Conservation (phyloP, 2,329 filamentous ascomycete species). For the Colletotrichum plurivorum region DNA sequence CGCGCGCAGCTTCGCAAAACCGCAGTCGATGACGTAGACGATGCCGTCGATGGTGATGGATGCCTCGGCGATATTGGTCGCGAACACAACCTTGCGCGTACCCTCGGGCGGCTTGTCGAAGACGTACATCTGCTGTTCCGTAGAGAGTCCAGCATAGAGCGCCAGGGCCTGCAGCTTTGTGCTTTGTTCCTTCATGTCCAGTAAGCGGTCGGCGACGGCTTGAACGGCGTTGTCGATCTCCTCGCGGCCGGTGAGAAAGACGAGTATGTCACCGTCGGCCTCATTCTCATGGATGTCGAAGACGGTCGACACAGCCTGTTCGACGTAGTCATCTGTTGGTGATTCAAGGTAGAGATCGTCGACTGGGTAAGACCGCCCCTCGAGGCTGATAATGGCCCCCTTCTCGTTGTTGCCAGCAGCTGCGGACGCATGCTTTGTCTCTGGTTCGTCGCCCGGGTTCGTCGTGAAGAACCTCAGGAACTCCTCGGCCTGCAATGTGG, state of each 20-base stretch:
- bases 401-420: constrained; percentile 46
- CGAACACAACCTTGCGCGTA: constrained; percentile 90
- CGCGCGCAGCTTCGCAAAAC: constrained; percentile 90
- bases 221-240: constrained; percentile 91
- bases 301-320: constrained; percentile 84
- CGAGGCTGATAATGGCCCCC: constrained; percentile 80
- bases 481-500: constrained; percentile 90
- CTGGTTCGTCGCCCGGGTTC: constrained; percentile 46
- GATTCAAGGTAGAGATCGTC: constrained; percentile 85
- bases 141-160: constrained; percentile 89
- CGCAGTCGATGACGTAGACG: constrained; percentile 90
- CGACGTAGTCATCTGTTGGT: constrained; percentile 88
- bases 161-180: constrained; percentile 80
- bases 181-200: constrained; percentile 51
- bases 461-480: constrained; percentile 83
- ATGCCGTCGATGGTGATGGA: constrained; percentile 96
- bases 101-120: constrained; percentile 88
- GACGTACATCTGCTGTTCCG: constrained; percentile 94
- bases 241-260: constrained; percentile 93
- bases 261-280: constrained; percentile 85
- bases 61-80: constrained; percentile 96
- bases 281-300: constrained; percentile 91
- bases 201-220: constrained; percentile 64
- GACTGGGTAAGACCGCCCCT: constrained; percentile 90
- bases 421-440: constrained; percentile 30